Base-by-base conservation (phyloP, 179 eudicot genomes). In the Silene coronaria region DNA sequence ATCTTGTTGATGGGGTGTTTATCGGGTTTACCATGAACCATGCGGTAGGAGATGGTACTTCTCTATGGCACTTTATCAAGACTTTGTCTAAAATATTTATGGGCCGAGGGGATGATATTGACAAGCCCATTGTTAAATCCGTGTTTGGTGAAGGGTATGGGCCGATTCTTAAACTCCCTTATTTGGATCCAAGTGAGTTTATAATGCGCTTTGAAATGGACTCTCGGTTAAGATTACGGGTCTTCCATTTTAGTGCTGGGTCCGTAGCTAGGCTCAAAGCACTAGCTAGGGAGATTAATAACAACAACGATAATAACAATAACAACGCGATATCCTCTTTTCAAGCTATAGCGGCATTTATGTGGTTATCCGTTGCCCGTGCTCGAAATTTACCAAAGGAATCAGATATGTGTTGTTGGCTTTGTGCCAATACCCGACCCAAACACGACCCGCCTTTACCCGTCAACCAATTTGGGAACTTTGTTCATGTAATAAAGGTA, bases 11-110 rank as follows among this genome's bases (percentile, higher is more conserved):
- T 21, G 75, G 75, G 11, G 65, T 72, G 26, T 72, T 72, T 34
- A 72, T 72, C 46, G 75, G 75, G 28, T 72, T 72, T 32, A 30
- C 66, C 19, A 72, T 72, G 75, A 72, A 72, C 28, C 75, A 72
- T 32, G 9, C 28, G 0, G 6, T 72, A 58, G 75, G 48, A 0
- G 75, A 72, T 13, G 75, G 66, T 4, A 21, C 30, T 11, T 72
- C 75, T 51, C 5, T 72, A 58, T 72, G 75, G 65, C 17, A 10
- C 6, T 72, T 72, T 58, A 72, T 72, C 0, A 57, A 32, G 16
- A 8, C 66, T 32, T 19, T 72, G 51, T 72, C 75, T 2, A 34
- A 72, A 0, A 57, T 58, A 19, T 72, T 55, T 72, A 72, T 72
- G 75, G 46, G 7, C 0, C 51, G 6, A 0, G 10, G 0, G 38